Percentiles rank a stretch among this genome's conserved stretches.
These are phyloP conservation scores for Helotiales sp. DNA, from an alignment of 2,329 filamentous ascomycete species.

Conservation along the genomic window DNA sequence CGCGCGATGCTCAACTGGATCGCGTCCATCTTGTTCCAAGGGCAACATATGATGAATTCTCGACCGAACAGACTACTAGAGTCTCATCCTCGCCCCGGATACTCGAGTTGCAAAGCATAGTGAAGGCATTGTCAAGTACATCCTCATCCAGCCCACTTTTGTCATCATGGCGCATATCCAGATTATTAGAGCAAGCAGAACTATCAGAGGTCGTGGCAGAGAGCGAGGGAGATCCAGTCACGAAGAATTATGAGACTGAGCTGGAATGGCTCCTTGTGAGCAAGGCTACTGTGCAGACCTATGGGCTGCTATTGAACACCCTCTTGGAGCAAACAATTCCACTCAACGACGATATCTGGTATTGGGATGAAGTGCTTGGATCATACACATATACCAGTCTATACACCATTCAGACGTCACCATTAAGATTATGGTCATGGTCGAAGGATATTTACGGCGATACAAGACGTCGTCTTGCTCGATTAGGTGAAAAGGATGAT, in stretches of 20 bases:
- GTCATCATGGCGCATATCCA: slow-evolving; percentile 57
- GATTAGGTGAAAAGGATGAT: slow-evolving; percentile 30
- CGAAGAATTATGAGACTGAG: slow-evolving; percentile 66
- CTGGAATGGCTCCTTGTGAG: slow-evolving; percentile 88
- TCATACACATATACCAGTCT: slow-evolving; percentile 77
- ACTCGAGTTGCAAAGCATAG: slow-evolving; percentile 64
- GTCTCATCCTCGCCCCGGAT: slow-evolving; percentile 51
- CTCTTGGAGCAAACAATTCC: slow-evolving; percentile 82
- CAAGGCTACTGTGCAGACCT: slow-evolving; percentile 90
- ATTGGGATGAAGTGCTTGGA: slow-evolving; percentile 87
- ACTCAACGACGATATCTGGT: slow-evolving; percentile 85
- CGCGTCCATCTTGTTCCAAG: slow-evolving; percentile 53
- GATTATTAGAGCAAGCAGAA: slow-evolving; percentile 62
- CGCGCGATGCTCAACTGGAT: slow-evolving; percentile 65
- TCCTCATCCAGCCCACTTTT: slow-evolving; percentile 64
- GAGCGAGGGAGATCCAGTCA: slow-evolving; percentile 37
- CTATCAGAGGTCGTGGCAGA: slow-evolving; percentile 43
- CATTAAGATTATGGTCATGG: slow-evolving; percentile 72
- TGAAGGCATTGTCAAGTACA: slow-evolving; percentile 70
- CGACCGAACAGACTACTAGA: slow-evolving; percentile 25
- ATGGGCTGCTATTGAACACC: slow-evolving; percentile 75
- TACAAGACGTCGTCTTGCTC: slow-evolving; percentile 30
- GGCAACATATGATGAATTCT: slow-evolving; percentile 42
- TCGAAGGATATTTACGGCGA: slow-evolving; percentile 68
- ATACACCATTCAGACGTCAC: slow-evolving; percentile 85